phyloP scores from a whole-genome alignment of 495 filamentous ascomycete species.

The Talaromyces ruber region DNA sequence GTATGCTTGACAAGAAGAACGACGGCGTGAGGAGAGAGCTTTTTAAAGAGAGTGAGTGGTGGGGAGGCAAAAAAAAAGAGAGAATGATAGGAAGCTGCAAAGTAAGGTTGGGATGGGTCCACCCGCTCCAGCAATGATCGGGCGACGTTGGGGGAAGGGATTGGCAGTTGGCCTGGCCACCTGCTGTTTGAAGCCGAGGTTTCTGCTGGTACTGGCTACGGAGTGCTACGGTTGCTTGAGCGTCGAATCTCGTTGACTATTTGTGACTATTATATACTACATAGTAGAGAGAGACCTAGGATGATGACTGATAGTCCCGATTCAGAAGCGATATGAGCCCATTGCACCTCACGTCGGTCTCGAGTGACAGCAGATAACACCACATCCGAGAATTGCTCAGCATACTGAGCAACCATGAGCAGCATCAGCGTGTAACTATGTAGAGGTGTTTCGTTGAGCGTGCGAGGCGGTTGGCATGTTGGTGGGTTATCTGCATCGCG shows the following conservation, averaged over 20 bases:
- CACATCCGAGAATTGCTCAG: neutral
- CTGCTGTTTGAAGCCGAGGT: neutral
- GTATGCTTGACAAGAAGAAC: neutral
- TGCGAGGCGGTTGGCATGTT: neutral
- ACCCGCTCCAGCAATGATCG: neutral
- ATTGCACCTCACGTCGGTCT: neutral
- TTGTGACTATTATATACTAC: no score
- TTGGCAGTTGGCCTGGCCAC: neutral
- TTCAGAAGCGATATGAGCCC: neutral
- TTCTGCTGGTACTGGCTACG: neutral
- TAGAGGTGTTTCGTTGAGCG: neutral
- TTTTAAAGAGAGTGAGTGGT: neutral
- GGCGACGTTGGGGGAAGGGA: conserved; percentile 1
- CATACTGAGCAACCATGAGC: neutral
- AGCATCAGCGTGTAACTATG: neutral
- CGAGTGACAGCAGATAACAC: neutral
- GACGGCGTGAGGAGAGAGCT: neutral
- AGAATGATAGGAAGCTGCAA: neutral
- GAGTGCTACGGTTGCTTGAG: neutral
- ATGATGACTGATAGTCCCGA: neutral
- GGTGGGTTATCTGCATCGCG: neutral
- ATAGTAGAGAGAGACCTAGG: no score
- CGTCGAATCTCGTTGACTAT: neutral
- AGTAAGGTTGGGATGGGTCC: neutral
- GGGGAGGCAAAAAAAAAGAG: neutral